A percentile compares a stretch with the other conserved stretches of the same genome.
phyloP scores from a whole-genome alignment of 805 yeast genomes.

The Ogataea trehaloabstinens region DNA sequence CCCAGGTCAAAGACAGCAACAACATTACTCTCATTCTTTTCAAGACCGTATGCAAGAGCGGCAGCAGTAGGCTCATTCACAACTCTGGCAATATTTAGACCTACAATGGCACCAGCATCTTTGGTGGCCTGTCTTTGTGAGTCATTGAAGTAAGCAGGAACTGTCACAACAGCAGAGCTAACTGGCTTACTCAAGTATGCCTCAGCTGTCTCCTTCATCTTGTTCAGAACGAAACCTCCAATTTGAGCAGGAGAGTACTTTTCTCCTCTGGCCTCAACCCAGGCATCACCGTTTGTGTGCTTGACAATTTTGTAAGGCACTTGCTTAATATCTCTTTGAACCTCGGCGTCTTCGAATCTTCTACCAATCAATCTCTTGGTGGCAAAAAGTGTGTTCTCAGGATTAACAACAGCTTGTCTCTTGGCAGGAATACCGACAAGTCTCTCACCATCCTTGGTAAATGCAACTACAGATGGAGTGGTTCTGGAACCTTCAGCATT shows the following conservation, averaged over 20 bases:
- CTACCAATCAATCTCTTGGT: conserved; percentile 82
- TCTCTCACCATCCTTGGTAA: conserved; percentile 45
- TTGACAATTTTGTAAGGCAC: conserved; percentile 64
- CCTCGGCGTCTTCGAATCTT: conserved; percentile 63
- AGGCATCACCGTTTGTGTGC: conserved; percentile 66
- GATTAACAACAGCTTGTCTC: conserved; percentile 73
- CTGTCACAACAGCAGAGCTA: conserved; percentile 87
- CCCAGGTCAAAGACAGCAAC: conserved; percentile 97
- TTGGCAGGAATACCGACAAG: conserved; percentile 71
- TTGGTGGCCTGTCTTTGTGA: conserved; percentile 93
- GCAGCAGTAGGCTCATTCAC: conserved; percentile 93
- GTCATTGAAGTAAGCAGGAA: conserved; percentile 88
- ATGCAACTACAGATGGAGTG: conserved; percentile 77
- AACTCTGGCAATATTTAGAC: conserved; percentile 84
- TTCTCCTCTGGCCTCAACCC: conserved; percentile 51
- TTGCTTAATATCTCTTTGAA: conserved; percentile 60
- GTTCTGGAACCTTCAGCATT: conserved; percentile 79
- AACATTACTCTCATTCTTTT: conserved; percentile 54
- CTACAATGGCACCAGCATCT: conserved; percentile 97
- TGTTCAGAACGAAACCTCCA: conserved; percentile 75
- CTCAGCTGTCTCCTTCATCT: conserved; percentile 98
- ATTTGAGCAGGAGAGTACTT: conserved; percentile 67
- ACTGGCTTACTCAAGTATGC: conserved; percentile 83
- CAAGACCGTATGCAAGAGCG: conserved; percentile 92
- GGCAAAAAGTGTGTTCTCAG: conserved; percentile 76